Conservation (phyloP, 495 filamentous ascomycete genomes). For the Sabuloglossum arenarium region DNA sequence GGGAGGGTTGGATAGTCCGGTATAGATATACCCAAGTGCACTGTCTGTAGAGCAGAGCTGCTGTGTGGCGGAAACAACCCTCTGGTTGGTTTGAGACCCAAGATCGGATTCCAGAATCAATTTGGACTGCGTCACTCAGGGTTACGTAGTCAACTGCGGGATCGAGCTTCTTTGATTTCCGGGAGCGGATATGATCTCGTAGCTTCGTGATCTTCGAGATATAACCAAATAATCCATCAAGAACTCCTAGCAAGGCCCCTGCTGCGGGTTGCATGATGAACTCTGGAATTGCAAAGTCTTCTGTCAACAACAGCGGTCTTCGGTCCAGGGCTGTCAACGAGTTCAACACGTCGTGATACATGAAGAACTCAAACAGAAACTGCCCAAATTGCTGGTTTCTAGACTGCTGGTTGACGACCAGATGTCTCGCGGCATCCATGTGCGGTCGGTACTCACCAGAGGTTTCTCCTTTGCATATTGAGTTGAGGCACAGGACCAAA, state of each 20-base stretch:
- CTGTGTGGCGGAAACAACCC: conserved; percentile 44
- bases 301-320: conserved; percentile 29
- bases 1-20: conserved; percentile 62
- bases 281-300: conserved; percentile 42
- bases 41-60: conserved; percentile 69
- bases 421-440: conserved; percentile 50
- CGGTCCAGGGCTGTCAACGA: conserved; percentile 51
- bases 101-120: conserved; percentile 52
- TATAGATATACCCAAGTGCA: conserved; percentile 83
- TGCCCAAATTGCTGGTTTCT: conserved; percentile 45
- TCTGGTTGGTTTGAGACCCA: conserved; percentile 53
- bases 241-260: conserved; percentile 61
- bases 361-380: conserved; percentile 85
- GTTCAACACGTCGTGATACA: conserved; percentile 72
- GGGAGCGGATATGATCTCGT: conserved; percentile 51
- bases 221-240: conserved; percentile 66
- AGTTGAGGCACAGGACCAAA: conserved; percentile 62
- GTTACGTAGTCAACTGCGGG: conserved; percentile 56
- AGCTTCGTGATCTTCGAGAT: conserved; percentile 64
- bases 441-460: conserved; percentile 64
- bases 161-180: conserved; percentile 38
- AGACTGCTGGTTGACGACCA: conserved; percentile 38
- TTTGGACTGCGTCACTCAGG: conserved; percentile 51
- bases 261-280: conserved; percentile 49
- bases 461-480: conserved; percentile 57